Evolutionary conservation across 2,329 filamentous ascomycete species (phyloP).

Genomic region (Juglanconis sp.): DNA sequence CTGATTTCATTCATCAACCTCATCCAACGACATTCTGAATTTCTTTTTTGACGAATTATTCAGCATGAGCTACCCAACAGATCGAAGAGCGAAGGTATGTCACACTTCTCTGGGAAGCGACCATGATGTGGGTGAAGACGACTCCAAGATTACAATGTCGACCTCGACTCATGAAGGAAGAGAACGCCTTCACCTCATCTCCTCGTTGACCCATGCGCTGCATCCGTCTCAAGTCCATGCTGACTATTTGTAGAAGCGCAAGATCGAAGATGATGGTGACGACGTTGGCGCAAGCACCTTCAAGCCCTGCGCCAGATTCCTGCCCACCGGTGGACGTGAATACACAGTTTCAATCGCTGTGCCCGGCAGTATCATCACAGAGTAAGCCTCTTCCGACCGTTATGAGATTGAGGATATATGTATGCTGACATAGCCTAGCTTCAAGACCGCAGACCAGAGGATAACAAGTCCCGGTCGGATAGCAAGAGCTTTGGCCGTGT

Average conservation of each 20-base stretch:
- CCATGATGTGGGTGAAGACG: neutral
- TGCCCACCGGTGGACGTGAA: conserved; percentile 58
- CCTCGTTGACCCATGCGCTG: neutral
- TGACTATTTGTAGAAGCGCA: conserved; percentile 47
- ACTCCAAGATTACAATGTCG: neutral
- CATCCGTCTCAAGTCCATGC: conserved; percentile 10
- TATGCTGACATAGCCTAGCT: conserved; percentile 42
- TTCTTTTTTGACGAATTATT: neutral
- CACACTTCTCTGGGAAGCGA: neutral
- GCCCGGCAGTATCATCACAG: conserved; percentile 72
- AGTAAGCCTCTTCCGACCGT: conserved; percentile 47
- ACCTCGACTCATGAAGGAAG: neutral
- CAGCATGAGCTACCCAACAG: neutral
- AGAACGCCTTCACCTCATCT: neutral
- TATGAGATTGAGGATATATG: neutral
- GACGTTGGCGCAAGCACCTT: conserved; percentile 49
- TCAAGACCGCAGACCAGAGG: conserved; percentile 70
- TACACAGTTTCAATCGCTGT: conserved; percentile 78
- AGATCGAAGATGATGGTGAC: conserved; percentile 36
- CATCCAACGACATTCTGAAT: neutral
- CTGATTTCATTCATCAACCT: neutral
- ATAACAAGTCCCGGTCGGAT: conserved; percentile 71
- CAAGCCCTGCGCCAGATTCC: conserved; percentile 68
- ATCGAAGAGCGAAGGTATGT: conserved; percentile 21
- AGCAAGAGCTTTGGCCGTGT: conserved; percentile 77